Evolutionary conservation across 2,329 filamentous ascomycete genomes (phyloP), one percentile per base, ranked within the genome.

Genomic region (Chaetomiaceae sp.): DNA sequence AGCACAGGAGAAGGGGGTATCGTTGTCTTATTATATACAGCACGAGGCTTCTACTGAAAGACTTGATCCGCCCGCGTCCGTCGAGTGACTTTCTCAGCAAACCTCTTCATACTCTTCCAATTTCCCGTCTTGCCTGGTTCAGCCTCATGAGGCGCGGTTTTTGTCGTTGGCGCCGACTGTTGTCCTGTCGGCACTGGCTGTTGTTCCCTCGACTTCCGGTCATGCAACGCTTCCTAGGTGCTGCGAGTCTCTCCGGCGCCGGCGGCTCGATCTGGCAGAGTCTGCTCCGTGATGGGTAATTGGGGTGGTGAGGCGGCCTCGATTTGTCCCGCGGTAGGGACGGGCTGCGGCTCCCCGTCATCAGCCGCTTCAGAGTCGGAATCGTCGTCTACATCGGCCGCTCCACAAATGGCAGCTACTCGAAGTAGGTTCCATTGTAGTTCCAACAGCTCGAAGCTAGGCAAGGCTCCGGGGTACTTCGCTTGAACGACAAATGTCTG

Each of bases 391-490:
- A 48, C 48, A 26, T 48, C 33, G 1, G 41, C 49, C 24, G 45
- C 49, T 1, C 49, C 45, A 38, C 41, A 45, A 22, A 51, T 34
- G 2, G 49, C 49, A 10, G 40, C 42, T 9, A 50, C 35, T 5
- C 39, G 36, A 8, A 42, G 19, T 24, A 50, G 36, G 38, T 50
- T 29, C 48, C 45, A 51, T 36, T 42, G 49, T 27, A 51, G 19
- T 17, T 51, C 41, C 17, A 50, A 27, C 6, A 47, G 35, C 15
- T 48, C 45, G 12, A 27, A 48, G 39, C 45, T 51, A 14, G 49
- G 49, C 26, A 41, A 35, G 12, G 38, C 19, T 32, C 45, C 37
- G 10, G 22, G 26, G 6, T 32, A 7, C 15, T 26, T 27, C 14
- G 33, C 33, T n/a, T 36, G 35, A 14, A 51, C 30, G 5, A 45